phyloP scores from a whole-genome alignment of 495 filamentous ascomycete species.

The Aspergillus homomorphus region DNA sequence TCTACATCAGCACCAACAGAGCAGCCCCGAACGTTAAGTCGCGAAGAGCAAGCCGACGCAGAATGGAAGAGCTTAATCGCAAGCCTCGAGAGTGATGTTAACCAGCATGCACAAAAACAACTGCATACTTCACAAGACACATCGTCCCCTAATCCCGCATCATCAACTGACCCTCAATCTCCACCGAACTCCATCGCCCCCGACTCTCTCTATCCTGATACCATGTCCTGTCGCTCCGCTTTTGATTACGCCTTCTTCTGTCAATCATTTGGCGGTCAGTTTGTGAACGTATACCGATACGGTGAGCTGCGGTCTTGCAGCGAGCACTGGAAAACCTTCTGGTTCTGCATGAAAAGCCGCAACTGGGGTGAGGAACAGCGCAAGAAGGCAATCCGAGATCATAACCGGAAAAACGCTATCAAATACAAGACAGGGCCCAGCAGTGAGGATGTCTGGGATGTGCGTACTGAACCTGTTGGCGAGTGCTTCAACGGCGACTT shows the following conservation, averaged over 20 bases:
- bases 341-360: slow-evolving; percentile 89
- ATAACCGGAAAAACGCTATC: slow-evolving; percentile 68
- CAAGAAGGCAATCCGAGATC: slow-evolving; percentile 59
- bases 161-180: slow-evolving; percentile 15
- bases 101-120: slow-evolving; percentile 19
- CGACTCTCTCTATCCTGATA: slow-evolving; percentile 67
- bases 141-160: slow-evolving; percentile 15
- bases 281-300: slow-evolving; percentile 81
- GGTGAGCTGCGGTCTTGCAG: slow-evolving; percentile 69
- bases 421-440: slow-evolving; percentile 73
- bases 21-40: slow-evolving; percentile 41
- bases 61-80: slow-evolving; percentile 60
- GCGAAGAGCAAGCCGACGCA: slow-evolving; percentile 58
- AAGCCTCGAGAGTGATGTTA: slow-evolving; percentile 39
- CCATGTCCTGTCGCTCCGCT: slow-evolving; percentile 81
- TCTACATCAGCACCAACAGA: slow-evolving; percentile 17
- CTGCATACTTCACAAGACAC: slow-evolving; percentile 16
- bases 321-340: slow-evolving; percentile 84
- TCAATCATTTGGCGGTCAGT: slow-evolving; percentile 86
- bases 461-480: slow-evolving; percentile 50
- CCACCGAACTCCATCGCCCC: slow-evolving; percentile 45
- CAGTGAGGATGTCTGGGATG: slow-evolving; percentile 91
- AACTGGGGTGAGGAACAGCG: slow-evolving; percentile 44
- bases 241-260: slow-evolving; percentile 97
- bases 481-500: slow-evolving; percentile 58